These are phyloP conservation scores for Elsinoe perseae DNA, from an alignment of 2,329 filamentous ascomycete genomes.

Conservation along the genomic window DNA sequence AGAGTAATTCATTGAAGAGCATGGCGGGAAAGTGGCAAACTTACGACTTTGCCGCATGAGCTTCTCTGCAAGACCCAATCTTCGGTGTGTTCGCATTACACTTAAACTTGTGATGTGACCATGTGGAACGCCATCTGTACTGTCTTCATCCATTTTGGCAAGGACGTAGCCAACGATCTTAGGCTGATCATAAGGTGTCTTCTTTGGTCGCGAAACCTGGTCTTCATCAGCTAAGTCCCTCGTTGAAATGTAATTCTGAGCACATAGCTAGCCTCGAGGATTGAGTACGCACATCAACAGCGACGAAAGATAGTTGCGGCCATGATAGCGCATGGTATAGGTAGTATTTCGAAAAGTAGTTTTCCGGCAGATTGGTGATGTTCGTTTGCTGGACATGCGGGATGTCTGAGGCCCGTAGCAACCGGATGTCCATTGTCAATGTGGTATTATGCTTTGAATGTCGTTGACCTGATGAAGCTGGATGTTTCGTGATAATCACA, in stretches of 20 bases:
- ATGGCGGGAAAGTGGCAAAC: conserved; percentile 32
- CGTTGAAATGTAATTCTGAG: no score
- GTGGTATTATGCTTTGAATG: background rate
- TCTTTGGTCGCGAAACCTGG: conserved; percentile 64
- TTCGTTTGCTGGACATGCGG: conserved; percentile 95
- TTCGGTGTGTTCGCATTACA: conserved; percentile 91
- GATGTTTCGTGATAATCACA: background rate
- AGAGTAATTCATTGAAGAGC: background rate
- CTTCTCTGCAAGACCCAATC: conserved; percentile 90
- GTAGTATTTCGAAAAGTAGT: conserved; percentile 99
- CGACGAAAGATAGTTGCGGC: conserved; percentile 95
- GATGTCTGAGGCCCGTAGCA: conserved; percentile 74
- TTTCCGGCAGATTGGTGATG: conserved; percentile 97
- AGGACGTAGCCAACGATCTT: conserved; percentile 99
- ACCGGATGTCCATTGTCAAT: conserved; percentile 71
- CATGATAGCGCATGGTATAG: conserved; percentile 97
- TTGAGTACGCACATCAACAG: conserved; percentile 62
- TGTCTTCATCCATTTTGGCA: conserved; percentile 99
- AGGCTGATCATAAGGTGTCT: conserved; percentile 77
- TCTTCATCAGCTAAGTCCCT: conserved; percentile 13
- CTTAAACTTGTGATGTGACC: conserved; percentile 93
- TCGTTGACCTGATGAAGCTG: background rate
- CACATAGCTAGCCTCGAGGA: no score
- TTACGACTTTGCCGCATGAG: conserved; percentile 91
- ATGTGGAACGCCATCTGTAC: conserved; percentile 79